These are phyloP conservation scores for Acer campestre DNA, from an alignment of 345 rosid genomes.

Conservation along the genomic window DNA sequence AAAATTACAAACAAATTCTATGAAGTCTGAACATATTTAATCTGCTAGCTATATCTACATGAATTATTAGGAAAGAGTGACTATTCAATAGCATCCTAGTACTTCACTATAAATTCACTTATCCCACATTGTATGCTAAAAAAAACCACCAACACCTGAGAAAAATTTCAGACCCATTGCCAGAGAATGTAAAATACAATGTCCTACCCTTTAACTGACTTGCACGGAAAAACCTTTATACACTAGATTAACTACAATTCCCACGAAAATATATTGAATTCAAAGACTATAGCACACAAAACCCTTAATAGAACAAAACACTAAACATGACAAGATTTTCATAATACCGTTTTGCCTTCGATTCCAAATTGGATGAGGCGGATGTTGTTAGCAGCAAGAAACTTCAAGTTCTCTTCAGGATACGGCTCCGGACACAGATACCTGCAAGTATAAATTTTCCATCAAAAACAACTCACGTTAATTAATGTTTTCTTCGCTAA, in stretches of 20 bases:
- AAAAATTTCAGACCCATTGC: too few relatives aligned
- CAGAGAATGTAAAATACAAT: too few relatives aligned
- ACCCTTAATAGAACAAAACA: not conserved
- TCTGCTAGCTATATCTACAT: not conserved
- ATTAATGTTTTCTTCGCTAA: not conserved
- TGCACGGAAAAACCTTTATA: too few relatives aligned
- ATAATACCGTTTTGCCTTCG: slow-evolving; percentile 70
- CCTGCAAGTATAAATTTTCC: slow-evolving; percentile 37
- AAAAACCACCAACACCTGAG: not conserved
- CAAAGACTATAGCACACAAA: too few relatives aligned
- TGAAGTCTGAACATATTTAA: too few relatives aligned
- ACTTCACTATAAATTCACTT: too few relatives aligned
- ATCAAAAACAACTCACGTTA: not conserved
- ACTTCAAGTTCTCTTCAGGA: slow-evolving; percentile 67
- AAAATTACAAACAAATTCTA: too few relatives aligned
- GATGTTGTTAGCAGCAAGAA: slow-evolving; percentile 54
- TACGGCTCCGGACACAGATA: slow-evolving; percentile 84
- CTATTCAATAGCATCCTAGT: too few relatives aligned
- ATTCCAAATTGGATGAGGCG: slow-evolving; percentile 77
- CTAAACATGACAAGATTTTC: not conserved
- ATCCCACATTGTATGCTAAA: not conserved
- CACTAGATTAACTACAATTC: too few relatives aligned
- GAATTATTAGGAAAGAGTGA: too few relatives aligned
- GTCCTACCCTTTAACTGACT: too few relatives aligned
- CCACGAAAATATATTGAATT: too few relatives aligned